Evolutionary conservation across 2,329 filamentous ascomycete genomes (phyloP), one percentile per base, ranked within the genome.

Genomic region (Fusarium napiforme): DNA sequence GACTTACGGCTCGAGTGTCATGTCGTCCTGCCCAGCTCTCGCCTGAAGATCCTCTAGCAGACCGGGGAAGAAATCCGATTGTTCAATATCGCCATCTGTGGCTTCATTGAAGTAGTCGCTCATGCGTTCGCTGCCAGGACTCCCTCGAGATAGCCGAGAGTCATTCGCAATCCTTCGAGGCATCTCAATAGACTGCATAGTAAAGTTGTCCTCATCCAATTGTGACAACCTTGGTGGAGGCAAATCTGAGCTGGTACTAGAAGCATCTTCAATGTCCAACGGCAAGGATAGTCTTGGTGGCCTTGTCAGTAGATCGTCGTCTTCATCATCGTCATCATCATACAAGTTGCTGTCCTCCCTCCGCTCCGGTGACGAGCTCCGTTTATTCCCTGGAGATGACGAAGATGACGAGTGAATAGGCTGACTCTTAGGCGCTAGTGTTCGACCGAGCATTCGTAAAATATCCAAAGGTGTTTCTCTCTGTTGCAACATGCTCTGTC

Each of bases 151-250:
- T 36, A 87, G 75, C 36, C 88, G 81, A 7, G 82, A 82, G 7
- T 80, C 77, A 0, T 84, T 83, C 52, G 84, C 77, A 21, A 85
- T 86, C 55, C 90, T 83, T 34, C 90, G 84, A 12, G 89, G 87
- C 55, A 91, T 77, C 80, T 92, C 90, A 34, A 92, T 85, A 4
- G 90, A 91, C 67, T 87, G 85, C 45, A 86, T 79, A 0, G 90
- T 92, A 69, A 85, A 85, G 72, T 91, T 87, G 46, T 90, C 87
- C 32, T 90, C 88, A 61, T 91, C 89, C 30, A 91, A 76, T 15
- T 85, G 83, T 37, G 87, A 86, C 56, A 87, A 85, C 58, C 83
- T 85, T 37, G 89, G 90, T 14, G 88, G 88, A 43, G 84, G 83
- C 62, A 90, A 75, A 28, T 88, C 83, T 21, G 86, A 83, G 46